A percentile compares a stretch with the other conserved stretches of the same genome.
Evolutionary conservation across 2,329 filamentous ascomycete genomes (phyloP).

Genomic region (Xylaria sp.): DNA sequence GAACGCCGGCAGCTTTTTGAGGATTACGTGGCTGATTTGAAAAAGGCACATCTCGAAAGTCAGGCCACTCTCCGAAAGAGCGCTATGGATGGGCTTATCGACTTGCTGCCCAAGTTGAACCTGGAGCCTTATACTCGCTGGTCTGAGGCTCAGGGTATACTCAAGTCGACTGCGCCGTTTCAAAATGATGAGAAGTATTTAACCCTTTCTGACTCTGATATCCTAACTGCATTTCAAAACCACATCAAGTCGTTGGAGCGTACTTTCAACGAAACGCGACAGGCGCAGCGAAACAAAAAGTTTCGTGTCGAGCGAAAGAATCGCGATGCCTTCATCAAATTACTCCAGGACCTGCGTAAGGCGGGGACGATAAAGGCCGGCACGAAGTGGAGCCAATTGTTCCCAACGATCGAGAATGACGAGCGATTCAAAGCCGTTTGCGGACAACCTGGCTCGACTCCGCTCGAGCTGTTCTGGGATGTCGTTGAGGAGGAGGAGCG

Average conservation of each 20-base stretch:
- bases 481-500: constrained; percentile 89
- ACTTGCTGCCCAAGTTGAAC: constrained; percentile 71
- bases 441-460: constrained; percentile 76
- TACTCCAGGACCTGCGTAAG: constrained; percentile 68
- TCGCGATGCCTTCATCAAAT: constrained; percentile 70
- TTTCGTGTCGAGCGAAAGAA: constrained; percentile 78
- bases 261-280: constrained; percentile 82
- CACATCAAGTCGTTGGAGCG: constrained; percentile 92
- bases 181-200: constrained; percentile 80
- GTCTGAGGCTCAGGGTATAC: constrained; percentile 79
- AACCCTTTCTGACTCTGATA: constrained; percentile 78
- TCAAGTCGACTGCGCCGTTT: constrained; percentile 72
- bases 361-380: constrained; percentile 82
- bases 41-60: constrained; percentile 71
- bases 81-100: constrained; percentile 77
- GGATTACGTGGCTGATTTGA: constrained; percentile 83
- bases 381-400: constrained; percentile 81
- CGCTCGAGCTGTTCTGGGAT: constrained; percentile 94
- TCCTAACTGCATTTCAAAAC: constrained; percentile 87
- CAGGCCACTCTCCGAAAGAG: constrained; percentile 68
- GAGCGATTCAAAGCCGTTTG: constrained; percentile 77
- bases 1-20: constrained; percentile 89
- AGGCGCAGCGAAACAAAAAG: constrained; percentile 78
- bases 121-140: constrained; percentile 92
- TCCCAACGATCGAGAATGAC: constrained; percentile 70